Evolutionary conservation across 768 basidiomycete species (phyloP).

Genomic region (Crassisporium funariophilum): DNA sequence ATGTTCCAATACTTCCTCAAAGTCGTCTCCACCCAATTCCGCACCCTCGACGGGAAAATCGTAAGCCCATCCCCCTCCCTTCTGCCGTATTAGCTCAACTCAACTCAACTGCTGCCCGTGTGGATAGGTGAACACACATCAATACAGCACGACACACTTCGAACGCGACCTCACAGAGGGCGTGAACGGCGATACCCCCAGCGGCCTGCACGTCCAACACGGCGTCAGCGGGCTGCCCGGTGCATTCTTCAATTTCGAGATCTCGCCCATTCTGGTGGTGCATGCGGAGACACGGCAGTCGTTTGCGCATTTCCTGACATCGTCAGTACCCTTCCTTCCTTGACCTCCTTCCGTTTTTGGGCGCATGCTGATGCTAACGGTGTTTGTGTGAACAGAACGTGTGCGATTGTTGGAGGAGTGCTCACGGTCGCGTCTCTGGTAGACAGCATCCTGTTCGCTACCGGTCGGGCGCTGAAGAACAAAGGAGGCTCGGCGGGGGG

Average conservation of each 20-base stretch:
- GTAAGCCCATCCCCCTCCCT: no score
- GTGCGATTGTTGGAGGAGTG: slow-evolving; percentile 97
- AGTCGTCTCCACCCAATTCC: slow-evolving; percentile 95
- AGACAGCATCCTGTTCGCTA: slow-evolving; percentile 86
- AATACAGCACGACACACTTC: slow-evolving; percentile 95
- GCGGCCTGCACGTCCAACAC: slow-evolving; percentile 75
- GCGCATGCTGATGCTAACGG: neutral
- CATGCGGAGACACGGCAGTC: slow-evolving; percentile 91
- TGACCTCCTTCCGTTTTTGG: slow-evolving; percentile 1
- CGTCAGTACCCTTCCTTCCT: slow-evolving; percentile 53
- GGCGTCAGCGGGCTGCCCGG: slow-evolving; percentile 72
- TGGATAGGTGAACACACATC: slow-evolving; percentile 78
- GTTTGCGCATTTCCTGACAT: slow-evolving; percentile 97
- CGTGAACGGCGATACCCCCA: slow-evolving; percentile 52
- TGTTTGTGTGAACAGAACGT: slow-evolving; percentile 59
- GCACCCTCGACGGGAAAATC: slow-evolving; percentile 71
- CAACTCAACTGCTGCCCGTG: no score
- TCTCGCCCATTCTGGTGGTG: slow-evolving; percentile 93
- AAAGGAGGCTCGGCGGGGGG: slow-evolving; percentile 29
- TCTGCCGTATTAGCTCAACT: no score
- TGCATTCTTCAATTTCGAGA: slow-evolving; percentile 93
- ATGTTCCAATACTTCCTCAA: slow-evolving; percentile 99
- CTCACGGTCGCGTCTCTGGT: slow-evolving; percentile 90
- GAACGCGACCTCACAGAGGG: slow-evolving; percentile 86
- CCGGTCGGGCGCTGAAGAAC: slow-evolving; percentile 75